Base-by-base conservation (phyloP, 1,284 basidiomycete species). In the Tylopilus sp. region DNA sequence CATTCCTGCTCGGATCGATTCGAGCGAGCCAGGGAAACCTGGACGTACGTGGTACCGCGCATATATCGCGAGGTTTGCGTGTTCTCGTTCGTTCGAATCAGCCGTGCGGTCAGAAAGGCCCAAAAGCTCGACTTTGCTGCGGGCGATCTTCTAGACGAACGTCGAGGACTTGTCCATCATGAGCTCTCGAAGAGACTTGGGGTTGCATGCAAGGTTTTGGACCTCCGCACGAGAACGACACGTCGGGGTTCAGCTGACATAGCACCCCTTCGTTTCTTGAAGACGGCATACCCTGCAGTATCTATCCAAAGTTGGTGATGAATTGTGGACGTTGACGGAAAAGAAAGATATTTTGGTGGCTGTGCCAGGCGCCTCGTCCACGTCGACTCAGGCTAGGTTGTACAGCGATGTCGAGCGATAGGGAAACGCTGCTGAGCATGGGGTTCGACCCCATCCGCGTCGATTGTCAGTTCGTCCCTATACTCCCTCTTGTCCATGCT, bases 371-470 rank as follows among this genome's bases (percentile, higher is more conserved):
- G 15, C 30, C 15, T 5, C 15, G 3, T 23, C 21, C 12, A 3
- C 10, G 26, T 25, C 25, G 25, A 25, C 25, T n/a, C n/a, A n/a
- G 25, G 8, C 25, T 6, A 25, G 25, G 25, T 25, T n/a, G 43
- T 6, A 15, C 31, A n/a, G 11, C 49, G 46, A 84, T 84, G 82
- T 71, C 81, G 41, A 71, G 74, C 44, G 91, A 94, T 69, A 84
- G 81, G 70, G 86, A 90, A n/a, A 81, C 83, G 13, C 75, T 95
- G 15, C 58, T 91, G 6, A 72, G 79, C n/a, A 93, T 94, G 89
- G 92, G 92, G 13, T 94, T 94, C 56, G 87, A 91, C 54, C 63
- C 78, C 9, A 79, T 81, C n/a, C 81, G 92, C 52, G 81, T 94
- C 29, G 88, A 91, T 57, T 94, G 92, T 92, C 60, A 61, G 85